Evolutionary conservation across 768 basidiomycete species (phyloP).

Genomic region (Phaeotremella skinneri): DNA sequence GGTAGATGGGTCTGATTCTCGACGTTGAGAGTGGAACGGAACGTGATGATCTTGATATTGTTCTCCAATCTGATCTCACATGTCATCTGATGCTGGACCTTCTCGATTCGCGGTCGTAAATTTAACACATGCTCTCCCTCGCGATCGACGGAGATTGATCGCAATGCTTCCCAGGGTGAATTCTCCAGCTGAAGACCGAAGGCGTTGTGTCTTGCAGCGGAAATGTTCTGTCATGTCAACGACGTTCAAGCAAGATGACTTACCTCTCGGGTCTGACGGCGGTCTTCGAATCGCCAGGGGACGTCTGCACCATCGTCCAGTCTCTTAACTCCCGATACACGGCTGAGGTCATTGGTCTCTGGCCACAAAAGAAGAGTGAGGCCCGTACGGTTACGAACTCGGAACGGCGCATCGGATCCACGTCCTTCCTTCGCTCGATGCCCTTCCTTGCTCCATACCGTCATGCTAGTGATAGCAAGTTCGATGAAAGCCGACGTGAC

Average conservation of each 20-base stretch:
- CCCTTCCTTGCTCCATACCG: conserved; percentile 71
- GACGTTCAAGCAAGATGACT: conserved; percentile 16
- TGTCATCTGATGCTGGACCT: conserved; percentile 73
- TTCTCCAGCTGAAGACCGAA: conserved; percentile 80
- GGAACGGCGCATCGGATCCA: conserved; percentile 89
- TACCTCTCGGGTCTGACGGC: conserved; percentile 90
- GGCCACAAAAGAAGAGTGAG: conserved; percentile 81
- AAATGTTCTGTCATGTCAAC: conserved; percentile 59
- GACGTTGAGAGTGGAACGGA: conserved; percentile 87
- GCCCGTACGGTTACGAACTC: conserved; percentile 86
- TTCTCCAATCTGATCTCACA: conserved; percentile 87
- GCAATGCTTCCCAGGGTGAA: conserved; percentile 83
- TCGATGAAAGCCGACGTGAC: conserved; percentile 87
- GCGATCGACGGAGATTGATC: conserved; percentile 82
- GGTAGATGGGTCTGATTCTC: conserved; percentile 90
- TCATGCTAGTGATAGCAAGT: conserved; percentile 69
- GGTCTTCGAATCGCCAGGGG: conserved; percentile 97
- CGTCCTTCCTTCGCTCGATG: conserved; percentile 71
- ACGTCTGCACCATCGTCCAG: conserved; percentile 71
- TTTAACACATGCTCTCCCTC: conserved; percentile 89
- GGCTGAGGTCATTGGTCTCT: conserved; percentile 63
- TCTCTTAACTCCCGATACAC: conserved; percentile 57
- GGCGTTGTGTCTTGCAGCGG: conserved; percentile 71
- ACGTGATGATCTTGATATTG: conserved; percentile 89
- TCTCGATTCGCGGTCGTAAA: conserved; percentile 72